Percentiles rank a stretch among this genome's conserved stretches.
Evolutionary conservation across 2,329 filamentous ascomycete species (phyloP).

Genomic region (Tetracladium maxilliforme): DNA sequence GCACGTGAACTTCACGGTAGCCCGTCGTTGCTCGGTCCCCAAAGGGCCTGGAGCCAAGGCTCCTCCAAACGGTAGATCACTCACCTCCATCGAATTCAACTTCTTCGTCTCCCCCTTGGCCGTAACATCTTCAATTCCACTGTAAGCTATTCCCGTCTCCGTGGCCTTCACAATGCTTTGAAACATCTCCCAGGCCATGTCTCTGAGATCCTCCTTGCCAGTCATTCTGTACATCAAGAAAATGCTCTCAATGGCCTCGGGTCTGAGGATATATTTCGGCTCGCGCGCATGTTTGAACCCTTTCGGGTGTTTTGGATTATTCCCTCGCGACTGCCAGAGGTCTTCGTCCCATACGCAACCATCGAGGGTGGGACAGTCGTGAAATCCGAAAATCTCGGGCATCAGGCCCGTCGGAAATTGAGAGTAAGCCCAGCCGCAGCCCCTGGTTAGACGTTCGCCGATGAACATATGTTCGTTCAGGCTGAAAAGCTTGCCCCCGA

Average conservation of each 20-base stretch:
- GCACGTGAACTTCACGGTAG: too few species aligned
- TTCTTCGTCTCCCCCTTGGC: too few species aligned
- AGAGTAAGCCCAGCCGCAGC: constrained; percentile 44
- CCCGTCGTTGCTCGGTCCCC: too few species aligned
- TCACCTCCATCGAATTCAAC: too few species aligned
- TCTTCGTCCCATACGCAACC: constrained; percentile 17
- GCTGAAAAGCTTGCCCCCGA: constrained; percentile 27
- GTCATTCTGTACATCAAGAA: constrained; percentile 33
- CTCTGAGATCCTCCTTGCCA: constrained; percentile 12
- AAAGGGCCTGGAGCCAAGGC: too few species aligned
- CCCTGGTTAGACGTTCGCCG: constrained; percentile 31
- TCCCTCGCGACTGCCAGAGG: too few species aligned
- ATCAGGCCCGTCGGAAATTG: constrained; percentile 39
- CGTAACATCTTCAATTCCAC: constrained; percentile 23
- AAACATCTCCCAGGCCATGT: constrained; percentile 28
- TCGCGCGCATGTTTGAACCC: too few species aligned
- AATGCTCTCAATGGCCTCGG: constrained; percentile 51
- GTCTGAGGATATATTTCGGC: constrained; percentile 32
- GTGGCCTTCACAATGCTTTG: constrained; percentile 21
- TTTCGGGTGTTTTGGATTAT: too few species aligned
- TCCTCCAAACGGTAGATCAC: too few species aligned
- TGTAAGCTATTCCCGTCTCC: constrained; percentile 21
- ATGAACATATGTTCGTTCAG: constrained; percentile 28
- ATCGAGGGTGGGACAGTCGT: constrained; percentile 22
- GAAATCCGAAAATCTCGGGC: constrained; percentile 36